A percentile compares a stretch with the other conserved stretches of the same genome.
Evolutionary conservation across 1,284 basidiomycete genomes (phyloP).

Genomic region (Moniliella sp.): DNA sequence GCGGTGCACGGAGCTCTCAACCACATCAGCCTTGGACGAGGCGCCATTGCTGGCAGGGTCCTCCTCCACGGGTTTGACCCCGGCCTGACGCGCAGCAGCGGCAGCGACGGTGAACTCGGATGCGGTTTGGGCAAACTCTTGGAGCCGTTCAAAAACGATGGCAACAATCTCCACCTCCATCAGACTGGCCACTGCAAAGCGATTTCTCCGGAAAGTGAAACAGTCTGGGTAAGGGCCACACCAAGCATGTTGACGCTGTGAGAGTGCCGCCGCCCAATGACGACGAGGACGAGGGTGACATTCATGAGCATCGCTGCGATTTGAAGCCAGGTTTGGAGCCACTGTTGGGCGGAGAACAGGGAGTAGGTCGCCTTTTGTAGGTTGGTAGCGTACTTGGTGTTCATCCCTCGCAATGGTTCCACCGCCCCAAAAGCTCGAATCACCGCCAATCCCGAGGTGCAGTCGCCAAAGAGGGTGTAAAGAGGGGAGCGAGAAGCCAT

Average conservation of each 20-base stretch:
- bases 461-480: slow-evolving; percentile 12
- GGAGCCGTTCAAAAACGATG: slow-evolving; percentile 31
- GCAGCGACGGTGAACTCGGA: too few species aligned
- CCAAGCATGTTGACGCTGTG: slow-evolving; percentile 18
- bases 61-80: too few species aligned
- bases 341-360: slow-evolving; percentile 11
- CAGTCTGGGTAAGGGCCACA: slow-evolving; percentile 27
- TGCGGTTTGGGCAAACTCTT: slow-evolving; percentile 21
- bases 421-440: slow-evolving; percentile 11
- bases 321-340: slow-evolving; percentile 17
- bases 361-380: slow-evolving; percentile 13
- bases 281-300: slow-evolving; percentile 9
- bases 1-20: not conserved
- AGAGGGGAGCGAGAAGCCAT: slow-evolving; percentile 13
- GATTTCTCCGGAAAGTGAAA: slow-evolving; percentile 7
- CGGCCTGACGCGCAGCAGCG: too few species aligned
- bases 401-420: slow-evolving; percentile 6
- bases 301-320: slow-evolving; percentile 9
- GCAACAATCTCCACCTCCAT: slow-evolving; percentile 32
- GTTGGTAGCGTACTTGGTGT: slow-evolving; percentile 6
- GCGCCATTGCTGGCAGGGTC: too few species aligned
- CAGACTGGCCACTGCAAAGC: slow-evolving; percentile 15
- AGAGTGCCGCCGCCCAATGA: slow-evolving; percentile 11
- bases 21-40: not conserved
- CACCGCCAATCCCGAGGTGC: slow-evolving; percentile 12